Evolutionary conservation across 2,329 filamentous ascomycete genomes (phyloP).

Genomic region (Ascochyta lentis): DNA sequence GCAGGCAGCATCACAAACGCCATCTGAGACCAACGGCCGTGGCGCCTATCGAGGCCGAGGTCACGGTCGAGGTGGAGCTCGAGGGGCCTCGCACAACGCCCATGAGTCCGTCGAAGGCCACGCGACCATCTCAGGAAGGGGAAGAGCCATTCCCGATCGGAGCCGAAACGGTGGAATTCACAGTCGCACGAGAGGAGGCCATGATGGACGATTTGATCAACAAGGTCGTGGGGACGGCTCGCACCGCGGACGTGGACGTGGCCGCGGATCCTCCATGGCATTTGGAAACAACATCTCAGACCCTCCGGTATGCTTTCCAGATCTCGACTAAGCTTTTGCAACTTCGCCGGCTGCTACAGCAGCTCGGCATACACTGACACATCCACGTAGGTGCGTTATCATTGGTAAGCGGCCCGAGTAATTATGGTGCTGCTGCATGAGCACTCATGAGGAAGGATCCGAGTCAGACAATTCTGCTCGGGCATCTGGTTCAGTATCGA

Average conservation of each 20-base stretch:
- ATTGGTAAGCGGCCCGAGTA: neutral
- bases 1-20: neutral
- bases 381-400: neutral
- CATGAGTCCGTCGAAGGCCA: neutral
- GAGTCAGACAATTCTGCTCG: constrained; percentile 8
- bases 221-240: neutral
- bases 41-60: constrained; percentile 4
- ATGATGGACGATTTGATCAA: neutral
- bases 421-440: neutral
- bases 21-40: neutral
- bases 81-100: neutral
- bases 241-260: constrained; percentile 8
- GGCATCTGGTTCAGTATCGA: constrained; percentile 8
- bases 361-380: neutral
- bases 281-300: neutral
- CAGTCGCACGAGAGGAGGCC: neutral
- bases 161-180: neutral
- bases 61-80: constrained; percentile 7
- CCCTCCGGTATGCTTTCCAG: constrained; percentile 2
- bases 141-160: neutral
- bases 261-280: constrained; percentile 2
- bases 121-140: neutral
- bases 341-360: neutral
- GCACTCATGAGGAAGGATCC: neutral
- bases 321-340: neutral